Evolutionary conservation across 2,329 filamentous ascomycete genomes (phyloP).

Genomic region (Rutstroemia sp.): DNA sequence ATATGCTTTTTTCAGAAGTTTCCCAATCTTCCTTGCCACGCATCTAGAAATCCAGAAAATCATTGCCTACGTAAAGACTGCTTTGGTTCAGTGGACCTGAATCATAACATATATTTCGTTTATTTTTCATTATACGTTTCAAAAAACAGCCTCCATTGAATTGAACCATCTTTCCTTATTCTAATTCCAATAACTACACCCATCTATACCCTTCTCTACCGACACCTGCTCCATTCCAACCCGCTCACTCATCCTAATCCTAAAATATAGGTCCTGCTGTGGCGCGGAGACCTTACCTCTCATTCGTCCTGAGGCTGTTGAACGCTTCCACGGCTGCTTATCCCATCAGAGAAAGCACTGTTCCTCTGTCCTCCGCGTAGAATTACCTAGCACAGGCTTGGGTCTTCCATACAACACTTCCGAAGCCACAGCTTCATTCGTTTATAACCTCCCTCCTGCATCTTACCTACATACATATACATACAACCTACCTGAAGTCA

Average conservation of each 20-base stretch:
- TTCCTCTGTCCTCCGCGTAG: conserved; percentile 20
- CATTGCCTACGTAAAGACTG: background rate
- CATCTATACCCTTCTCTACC: too few relatives aligned
- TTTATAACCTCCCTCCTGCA: conserved; percentile 13
- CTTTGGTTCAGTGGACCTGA: background rate
- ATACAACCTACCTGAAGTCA: conserved; percentile 11
- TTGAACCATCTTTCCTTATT: conserved; percentile 7
- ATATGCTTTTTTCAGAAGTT: conserved; percentile 19
- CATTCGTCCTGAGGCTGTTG: conserved; percentile 23
- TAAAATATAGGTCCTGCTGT: conserved; percentile 20
- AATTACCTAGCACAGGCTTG: conserved; percentile 20
- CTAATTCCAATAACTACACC: background rate
- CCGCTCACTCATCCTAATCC: background rate
- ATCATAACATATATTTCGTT: background rate
- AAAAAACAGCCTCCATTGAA: background rate
- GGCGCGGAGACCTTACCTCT: conserved; percentile 19
- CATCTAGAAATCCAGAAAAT: conserved; percentile 6
- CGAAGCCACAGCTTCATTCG: conserved; percentile 23
- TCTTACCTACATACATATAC: conserved; percentile 6
- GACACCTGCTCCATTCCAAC: too few relatives aligned
- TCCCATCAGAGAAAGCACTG: conserved; percentile 15
- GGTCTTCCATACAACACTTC: conserved; percentile 18
- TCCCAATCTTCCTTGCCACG: conserved; percentile 15
- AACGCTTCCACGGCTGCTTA: conserved; percentile 23
- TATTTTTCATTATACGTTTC: background rate